These are phyloP conservation scores for Capsicum baccatum DNA, from an alignment of 257 asterid genomes.

Conservation along the genomic window DNA sequence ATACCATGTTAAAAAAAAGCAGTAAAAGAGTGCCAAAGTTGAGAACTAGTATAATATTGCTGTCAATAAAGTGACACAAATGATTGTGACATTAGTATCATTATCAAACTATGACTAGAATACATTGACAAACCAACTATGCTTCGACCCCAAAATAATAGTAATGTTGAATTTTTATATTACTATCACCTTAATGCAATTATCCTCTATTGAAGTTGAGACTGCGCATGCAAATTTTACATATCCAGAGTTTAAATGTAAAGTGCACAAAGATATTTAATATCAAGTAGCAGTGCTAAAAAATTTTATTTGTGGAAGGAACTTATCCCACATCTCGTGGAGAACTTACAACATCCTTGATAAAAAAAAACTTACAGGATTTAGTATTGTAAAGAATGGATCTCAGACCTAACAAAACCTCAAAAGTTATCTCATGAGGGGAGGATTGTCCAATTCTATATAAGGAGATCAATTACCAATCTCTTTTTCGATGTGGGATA, in stretches of 20 bases:
- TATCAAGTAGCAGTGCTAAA: background rate
- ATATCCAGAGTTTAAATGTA: background rate
- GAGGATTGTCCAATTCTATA: too few species aligned
- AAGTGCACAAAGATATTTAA: background rate
- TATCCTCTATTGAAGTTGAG: background rate
- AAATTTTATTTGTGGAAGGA: background rate
- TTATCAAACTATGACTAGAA: background rate
- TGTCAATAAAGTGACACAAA: background rate
- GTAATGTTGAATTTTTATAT: background rate
- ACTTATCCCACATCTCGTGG: background rate
- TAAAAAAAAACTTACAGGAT: background rate
- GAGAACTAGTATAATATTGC: background rate
- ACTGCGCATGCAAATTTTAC: background rate
- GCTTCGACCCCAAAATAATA: background rate
- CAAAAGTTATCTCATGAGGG: too few species aligned
- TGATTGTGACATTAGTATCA: background rate
- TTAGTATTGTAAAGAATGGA: background rate
- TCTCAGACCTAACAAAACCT: too few species aligned
- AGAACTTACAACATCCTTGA: background rate
- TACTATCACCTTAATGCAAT: conserved; percentile 4
- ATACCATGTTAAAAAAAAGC: background rate
- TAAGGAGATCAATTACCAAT: too few species aligned
- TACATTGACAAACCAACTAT: background rate
- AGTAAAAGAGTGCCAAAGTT: conserved; percentile 21
- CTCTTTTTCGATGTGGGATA: too few species aligned